Percentiles rank a stretch among this genome's conserved stretches.
These are phyloP conservation scores for Curvularia hawaiiensis DNA, from an alignment of 2,329 filamentous ascomycete species.

Conservation along the genomic window DNA sequence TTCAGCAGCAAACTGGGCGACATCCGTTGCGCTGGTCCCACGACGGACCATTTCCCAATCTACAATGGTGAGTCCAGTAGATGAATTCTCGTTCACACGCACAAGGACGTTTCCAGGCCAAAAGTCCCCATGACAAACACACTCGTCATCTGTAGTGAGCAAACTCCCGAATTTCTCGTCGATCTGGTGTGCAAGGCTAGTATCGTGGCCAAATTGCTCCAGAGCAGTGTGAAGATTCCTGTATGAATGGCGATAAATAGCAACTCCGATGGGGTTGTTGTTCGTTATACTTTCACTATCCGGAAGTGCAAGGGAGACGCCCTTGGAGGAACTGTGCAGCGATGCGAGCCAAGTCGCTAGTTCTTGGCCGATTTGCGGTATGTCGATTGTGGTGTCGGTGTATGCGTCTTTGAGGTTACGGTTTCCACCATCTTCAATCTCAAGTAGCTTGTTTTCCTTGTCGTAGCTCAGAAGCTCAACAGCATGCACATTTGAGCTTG, in stretches of 20 bases:
- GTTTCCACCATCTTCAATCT: constrained; percentile 39
- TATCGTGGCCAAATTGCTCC: constrained; percentile 28
- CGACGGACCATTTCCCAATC: constrained; percentile 47
- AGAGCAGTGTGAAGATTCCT: constrained; percentile 31
- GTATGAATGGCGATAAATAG: constrained; percentile 41
- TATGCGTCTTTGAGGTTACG: constrained; percentile 43
- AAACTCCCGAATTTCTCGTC: constrained; percentile 36
- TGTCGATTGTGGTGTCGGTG: constrained; percentile 21
- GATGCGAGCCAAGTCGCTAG: constrained; percentile 42
- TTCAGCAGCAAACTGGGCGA: constrained; percentile 47
- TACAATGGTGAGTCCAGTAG: constrained; percentile 35
- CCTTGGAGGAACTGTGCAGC: constrained; percentile 29
- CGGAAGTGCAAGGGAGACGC: constrained; percentile 17
- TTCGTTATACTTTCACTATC: background rate
- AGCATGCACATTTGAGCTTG: constrained; percentile 21
- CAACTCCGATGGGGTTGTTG: constrained; percentile 38
- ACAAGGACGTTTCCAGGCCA: constrained; percentile 48
- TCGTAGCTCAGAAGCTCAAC: constrained; percentile 35
- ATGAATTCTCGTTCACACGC: background rate
- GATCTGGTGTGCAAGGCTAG: constrained; percentile 29
- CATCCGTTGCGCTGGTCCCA: constrained; percentile 45
- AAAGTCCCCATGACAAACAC: constrained; percentile 48
- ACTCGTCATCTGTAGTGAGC: constrained; percentile 38
- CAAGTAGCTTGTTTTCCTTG: constrained; percentile 31
- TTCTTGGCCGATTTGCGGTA: constrained; percentile 27